Percentiles rank a stretch among this genome's conserved stretches.
These are phyloP conservation scores for Arabidopsis arenosa DNA, from an alignment of 345 rosid species.

Conservation along the genomic window DNA sequence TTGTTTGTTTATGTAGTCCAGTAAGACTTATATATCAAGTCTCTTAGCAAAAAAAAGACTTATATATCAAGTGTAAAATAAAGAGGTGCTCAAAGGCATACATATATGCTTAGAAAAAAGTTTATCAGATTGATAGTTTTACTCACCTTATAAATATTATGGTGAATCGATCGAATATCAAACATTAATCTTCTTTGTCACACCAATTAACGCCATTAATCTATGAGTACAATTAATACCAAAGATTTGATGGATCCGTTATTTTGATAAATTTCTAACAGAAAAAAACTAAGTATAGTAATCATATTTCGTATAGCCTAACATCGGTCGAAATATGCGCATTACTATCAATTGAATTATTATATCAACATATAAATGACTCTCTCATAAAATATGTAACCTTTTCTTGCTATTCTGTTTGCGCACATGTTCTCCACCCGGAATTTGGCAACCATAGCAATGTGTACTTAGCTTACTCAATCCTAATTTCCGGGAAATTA, in stretches of 20 bases:
- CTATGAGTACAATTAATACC: neutral
- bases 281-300: neutral
- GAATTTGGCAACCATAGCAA: constrained; percentile 2
- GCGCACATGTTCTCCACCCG: neutral
- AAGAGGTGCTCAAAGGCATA: neutral
- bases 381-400: neutral
- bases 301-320: neutral
- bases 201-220: neutral
- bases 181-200: neutral
- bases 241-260: neutral
- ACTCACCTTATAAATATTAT: neutral
- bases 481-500: neutral
- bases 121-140: neutral
- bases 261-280: neutral
- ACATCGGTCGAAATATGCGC: constrained; percentile 1
- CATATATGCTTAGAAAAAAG: neutral
- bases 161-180: neutral
- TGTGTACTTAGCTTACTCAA: neutral
- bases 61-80: neutral
- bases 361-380: neutral
- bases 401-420: constrained; percentile 3
- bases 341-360: neutral
- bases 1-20: too few species aligned
- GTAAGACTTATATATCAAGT: too few species aligned
- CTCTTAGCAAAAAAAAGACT: too few species aligned